These are phyloP conservation scores for Endotrypanum monterogeii DNA, from an alignment of 208 protist genomes.

Conservation along the genomic window DNA sequence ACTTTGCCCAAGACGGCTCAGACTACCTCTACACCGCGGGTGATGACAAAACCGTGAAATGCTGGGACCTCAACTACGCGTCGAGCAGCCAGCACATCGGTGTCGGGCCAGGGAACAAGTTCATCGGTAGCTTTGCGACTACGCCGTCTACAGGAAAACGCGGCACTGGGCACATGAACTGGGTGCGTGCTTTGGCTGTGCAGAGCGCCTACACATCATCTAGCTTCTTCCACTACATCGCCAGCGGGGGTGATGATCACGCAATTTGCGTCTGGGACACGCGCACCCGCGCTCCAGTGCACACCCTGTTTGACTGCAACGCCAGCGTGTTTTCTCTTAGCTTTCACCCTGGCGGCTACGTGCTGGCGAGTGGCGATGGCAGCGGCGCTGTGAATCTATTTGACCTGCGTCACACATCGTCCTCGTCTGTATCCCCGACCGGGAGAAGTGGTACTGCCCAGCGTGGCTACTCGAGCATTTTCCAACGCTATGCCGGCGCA, in stretches of 20 bases:
- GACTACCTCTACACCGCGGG: conserved; percentile 76
- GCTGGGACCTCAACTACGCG: conserved; percentile 60
- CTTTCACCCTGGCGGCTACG: conserved; percentile 87
- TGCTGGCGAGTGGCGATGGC: conserved; percentile 68
- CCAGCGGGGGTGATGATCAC: conserved; percentile 85
- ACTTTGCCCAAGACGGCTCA: conserved; percentile 62
- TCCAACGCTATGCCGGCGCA: conserved; percentile 83
- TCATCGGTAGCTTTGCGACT: conserved; percentile 46
- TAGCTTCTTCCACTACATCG: conserved; percentile 49
- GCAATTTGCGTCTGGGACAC: conserved; percentile 85
- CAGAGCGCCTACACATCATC: conserved; percentile 28
- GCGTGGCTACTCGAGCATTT: conserved; percentile 32
- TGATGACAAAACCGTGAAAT: conserved; percentile 88
- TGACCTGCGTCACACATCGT: conserved; percentile 60
- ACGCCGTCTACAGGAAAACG: conserved; percentile 9
- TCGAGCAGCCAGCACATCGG: conserved; percentile 13
- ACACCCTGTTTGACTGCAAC: conserved; percentile 69
- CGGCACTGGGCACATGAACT: conserved; percentile 73
- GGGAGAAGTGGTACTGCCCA: background rate
- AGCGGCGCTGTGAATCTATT: conserved; percentile 86
- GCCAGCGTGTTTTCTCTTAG: conserved; percentile 59
- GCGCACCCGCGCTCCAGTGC: conserved; percentile 42
- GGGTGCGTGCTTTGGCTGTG: conserved; percentile 73
- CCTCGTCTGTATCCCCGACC: conserved; percentile 4
- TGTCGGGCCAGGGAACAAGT: conserved; percentile 35